Base-by-base conservation (phyloP, 257 asterid genomes). In the Nicotiana attenuata region DNA sequence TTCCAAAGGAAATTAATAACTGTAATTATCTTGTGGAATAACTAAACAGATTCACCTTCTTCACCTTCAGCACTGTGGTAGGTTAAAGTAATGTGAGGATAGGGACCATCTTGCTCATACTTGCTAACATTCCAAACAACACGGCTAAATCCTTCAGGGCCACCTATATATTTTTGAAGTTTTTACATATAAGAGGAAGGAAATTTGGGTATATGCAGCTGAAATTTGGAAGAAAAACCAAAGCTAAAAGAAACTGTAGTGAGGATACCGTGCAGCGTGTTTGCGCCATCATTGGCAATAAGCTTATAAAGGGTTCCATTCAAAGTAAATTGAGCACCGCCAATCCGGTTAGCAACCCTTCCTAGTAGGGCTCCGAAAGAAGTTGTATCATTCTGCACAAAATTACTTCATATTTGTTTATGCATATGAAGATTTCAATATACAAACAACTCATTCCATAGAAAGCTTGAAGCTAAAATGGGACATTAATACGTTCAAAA, bases 311-410 rank as follows among this genome's bases (percentile, higher is more conserved):
- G 24, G 4, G 73, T 81, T 35, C 89, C 89, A 22, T 85, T 60
- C 13, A 81, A 3, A 3, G 82, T 68, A 78, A 85, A 85, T 29
- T 82, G 78, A 67, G 83, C 89, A 55, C 85, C 85, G 15, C 66
- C 63, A 71, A 86, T 86, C 53, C 82, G 69, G 24, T 77, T 83
- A 1, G 87, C 83, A 53, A 83, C 85, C 50, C 89, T 82, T 52
- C 89, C 89, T 17, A 86, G 84, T 57, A 86, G 69, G 24, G 85
- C 83, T 77, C 87, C 87, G 5, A 86, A 78, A 24, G 82, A 66
- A 76, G 57, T 66, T 41, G 56, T 75, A 66, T 85, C 82, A 50
- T 56, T 55, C 86, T 85, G 84, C 76, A 22, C 20, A 59, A 24
- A 24, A 7, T 9, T 20, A 56, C 57, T 60, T 7, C 17, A 10